phyloP scores from a whole-genome alignment of 345 rosid genomes.

The Balakata baccata region DNA sequence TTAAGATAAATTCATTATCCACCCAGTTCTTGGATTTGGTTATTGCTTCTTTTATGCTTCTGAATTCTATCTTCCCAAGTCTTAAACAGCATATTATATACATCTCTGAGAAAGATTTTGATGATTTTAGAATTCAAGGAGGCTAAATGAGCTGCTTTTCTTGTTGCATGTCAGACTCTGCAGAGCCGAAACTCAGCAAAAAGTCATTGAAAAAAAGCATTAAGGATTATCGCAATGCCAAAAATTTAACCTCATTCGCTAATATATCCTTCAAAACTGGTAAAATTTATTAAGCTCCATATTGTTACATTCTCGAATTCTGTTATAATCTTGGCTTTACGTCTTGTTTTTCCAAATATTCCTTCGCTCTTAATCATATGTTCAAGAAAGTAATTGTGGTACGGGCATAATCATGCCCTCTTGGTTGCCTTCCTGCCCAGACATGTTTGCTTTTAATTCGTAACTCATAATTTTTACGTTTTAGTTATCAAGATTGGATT shows the following conservation, averaged over 20 bases:
- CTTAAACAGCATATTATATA: background rate
- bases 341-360: too few species aligned
- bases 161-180: constrained; percentile 46
- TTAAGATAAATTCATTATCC: background rate
- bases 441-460: too few species aligned
- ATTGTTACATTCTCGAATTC: too few species aligned
- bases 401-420: too few species aligned
- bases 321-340: too few species aligned
- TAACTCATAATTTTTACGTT: too few species aligned
- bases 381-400: too few species aligned
- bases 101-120: constrained; percentile 22
- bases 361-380: too few species aligned
- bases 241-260: constrained; percentile 53
- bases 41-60: background rate
- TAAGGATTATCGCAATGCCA: constrained; percentile 51
- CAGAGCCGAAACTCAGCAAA: constrained; percentile 40
- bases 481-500: too few species aligned
- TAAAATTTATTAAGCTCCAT: constrained; percentile 4
- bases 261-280: constrained; percentile 82
- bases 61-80: background rate
- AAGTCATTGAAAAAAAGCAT: constrained; percentile 59
- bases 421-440: too few species aligned
- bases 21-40: background rate
- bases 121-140: constrained; percentile 27
- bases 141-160: constrained; percentile 49